Base-by-base conservation (phyloP, 805 yeast genomes). In the Pichia insulana region DNA sequence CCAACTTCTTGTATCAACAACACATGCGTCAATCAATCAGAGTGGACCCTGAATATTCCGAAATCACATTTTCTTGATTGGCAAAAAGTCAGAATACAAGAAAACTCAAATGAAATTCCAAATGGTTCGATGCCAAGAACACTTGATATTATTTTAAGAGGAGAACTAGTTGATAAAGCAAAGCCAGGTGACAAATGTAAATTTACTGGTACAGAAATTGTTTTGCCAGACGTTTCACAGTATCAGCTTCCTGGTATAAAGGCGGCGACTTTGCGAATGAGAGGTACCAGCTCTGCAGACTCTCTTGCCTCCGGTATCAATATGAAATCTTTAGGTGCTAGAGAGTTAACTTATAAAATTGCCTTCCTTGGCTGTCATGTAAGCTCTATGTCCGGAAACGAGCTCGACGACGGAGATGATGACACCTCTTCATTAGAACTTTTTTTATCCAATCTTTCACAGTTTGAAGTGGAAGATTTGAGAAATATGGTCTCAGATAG, bases 91-190 rank as follows among this genome's bases (percentile, higher is more conserved):
- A 76, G 97, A 54, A 83, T 90, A 50, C 98, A 90, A 61, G 98
- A 90, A 58, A 92, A 90, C 56, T 80, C 97, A n/a, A 83, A 72
- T 53, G 97, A 90, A 63, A 90, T 90, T 44, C 98, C 98, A 22
- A 87, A 96, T 0, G 98, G 98, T 25, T 88, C 97, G 3, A 90
- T 90, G 98, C 98, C 98, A 20, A 77, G 98, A 61, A 90, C 96
- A 1, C 63, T 90, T 55, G 98, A 90, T 60, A 90, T 90, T 19
- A 83, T 90, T 40, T 65, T 90, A 45, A 73, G 98, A 54, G 97
- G 97, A 40, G 97, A 90, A 52, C 73, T 87, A 41, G 97, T 92
- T 8, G 98, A 90, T 58, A 73, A 88, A 50, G 97, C 97, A 3
- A 92, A 90, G 62, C 97, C 98, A 1, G 98, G 98, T 51, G 97